Conservation (phyloP, 2,329 filamentous ascomycete genomes). For the Pestalotiopsis sp. region DNA sequence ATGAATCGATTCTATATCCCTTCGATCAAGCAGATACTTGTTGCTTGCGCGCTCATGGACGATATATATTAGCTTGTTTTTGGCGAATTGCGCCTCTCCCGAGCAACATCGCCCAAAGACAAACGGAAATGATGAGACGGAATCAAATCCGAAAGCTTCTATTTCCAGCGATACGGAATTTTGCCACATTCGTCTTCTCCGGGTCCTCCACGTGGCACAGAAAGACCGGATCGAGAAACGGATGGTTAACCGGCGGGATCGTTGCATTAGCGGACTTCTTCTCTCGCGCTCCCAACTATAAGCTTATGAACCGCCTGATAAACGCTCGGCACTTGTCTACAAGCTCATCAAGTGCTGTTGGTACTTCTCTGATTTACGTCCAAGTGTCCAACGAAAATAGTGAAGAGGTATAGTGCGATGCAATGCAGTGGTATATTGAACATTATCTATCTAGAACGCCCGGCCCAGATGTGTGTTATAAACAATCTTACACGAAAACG, state of each 20-base stretch:
- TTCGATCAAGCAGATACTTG: too few species aligned
- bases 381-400: not conserved
- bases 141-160: not conserved
- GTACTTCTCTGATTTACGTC: not conserved
- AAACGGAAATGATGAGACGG: not conserved
- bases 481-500: constrained; percentile 10
- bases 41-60: too few species aligned
- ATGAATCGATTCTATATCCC: too few species aligned
- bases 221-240: not conserved
- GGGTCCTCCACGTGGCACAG: not conserved
- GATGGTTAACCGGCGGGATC: not conserved
- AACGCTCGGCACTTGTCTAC: not conserved
- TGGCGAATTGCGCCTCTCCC: too few species aligned
- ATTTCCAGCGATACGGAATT: not conserved
- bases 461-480: not conserved
- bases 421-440: constrained; percentile 9
- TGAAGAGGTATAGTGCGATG: not conserved
- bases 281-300: not conserved
- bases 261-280: not conserved
- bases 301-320: not conserved
- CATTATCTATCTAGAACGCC: constrained; percentile 5
- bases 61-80: too few species aligned
- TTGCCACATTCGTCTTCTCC: not conserved
- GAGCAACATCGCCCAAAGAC: too few species aligned
- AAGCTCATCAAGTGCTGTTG: not conserved